These are phyloP conservation scores for Leccinum rimulosum DNA, from an alignment of 768 basidiomycete genomes.

Conservation along the genomic window DNA sequence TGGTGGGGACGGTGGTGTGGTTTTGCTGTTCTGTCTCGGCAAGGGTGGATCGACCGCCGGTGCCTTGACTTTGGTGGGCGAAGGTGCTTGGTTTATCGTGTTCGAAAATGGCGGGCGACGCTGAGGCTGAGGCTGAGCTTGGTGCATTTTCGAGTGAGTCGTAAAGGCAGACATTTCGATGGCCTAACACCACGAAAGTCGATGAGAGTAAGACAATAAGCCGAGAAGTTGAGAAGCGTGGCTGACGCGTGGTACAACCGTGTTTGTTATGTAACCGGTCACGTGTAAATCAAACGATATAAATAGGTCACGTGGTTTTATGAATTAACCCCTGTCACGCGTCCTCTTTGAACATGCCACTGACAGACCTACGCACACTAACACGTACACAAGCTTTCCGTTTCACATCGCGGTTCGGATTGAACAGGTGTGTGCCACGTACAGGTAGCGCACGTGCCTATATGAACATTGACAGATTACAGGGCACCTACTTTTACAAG, in stretches of 20 bases:
- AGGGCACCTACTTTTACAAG: slow-evolving; percentile 1
- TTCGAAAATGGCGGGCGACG: slow-evolving; percentile 45
- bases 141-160: slow-evolving; percentile 35
- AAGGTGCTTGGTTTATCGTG: slow-evolving; percentile 34
- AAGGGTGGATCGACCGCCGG: slow-evolving; percentile 59
- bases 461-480: background rate
- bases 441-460: background rate
- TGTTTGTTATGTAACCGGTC: slow-evolving; percentile 28
- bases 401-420: background rate
- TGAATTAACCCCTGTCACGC: slow-evolving; percentile 22
- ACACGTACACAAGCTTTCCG: background rate
- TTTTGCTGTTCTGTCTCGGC: slow-evolving; percentile 80
- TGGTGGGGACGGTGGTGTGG: slow-evolving; percentile 78
- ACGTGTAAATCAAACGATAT: background rate
- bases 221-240: slow-evolving; percentile 4
- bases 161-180: slow-evolving; percentile 37
- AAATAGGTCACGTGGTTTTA: background rate
- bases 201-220: background rate
- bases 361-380: background rate
- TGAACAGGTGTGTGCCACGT: slow-evolving; percentile 1
- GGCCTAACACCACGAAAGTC: slow-evolving; percentile 50
- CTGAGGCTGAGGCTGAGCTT: slow-evolving; percentile 27
- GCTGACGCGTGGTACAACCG: slow-evolving; percentile 19
- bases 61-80: slow-evolving; percentile 38
- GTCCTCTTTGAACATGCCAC: background rate